Percentiles rank a stretch among this genome's conserved stretches.
phyloP scores from a whole-genome alignment of 1,284 basidiomycete species.

The Lentinula novae-zelandiae region DNA sequence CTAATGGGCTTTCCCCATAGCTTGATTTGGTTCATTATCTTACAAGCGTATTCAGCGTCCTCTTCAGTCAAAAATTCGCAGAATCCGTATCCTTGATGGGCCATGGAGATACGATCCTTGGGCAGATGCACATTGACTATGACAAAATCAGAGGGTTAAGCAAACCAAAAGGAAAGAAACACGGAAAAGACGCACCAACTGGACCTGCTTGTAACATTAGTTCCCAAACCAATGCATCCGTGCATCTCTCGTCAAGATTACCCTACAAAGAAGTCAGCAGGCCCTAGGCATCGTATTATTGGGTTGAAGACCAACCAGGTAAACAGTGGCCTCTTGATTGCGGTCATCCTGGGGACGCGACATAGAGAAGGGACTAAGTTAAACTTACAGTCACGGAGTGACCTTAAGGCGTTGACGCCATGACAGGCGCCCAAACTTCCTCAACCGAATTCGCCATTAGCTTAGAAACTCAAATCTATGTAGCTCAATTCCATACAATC shows the following conservation, averaged over 20 bases:
- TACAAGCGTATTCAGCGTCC: constrained; percentile 98
- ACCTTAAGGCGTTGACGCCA: background rate
- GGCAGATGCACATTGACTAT: constrained; percentile 98
- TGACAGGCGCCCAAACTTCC: no score
- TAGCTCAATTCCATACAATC: no score
- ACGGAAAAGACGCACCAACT: constrained; percentile 63
- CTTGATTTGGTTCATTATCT: constrained; percentile 99
- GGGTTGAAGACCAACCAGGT: constrained; percentile 57
- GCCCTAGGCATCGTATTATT: background rate
- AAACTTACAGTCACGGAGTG: background rate
- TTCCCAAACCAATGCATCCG: constrained; percentile 96
- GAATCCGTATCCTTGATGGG: constrained; percentile 98
- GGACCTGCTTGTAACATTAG: constrained; percentile 98
- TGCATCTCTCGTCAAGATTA: constrained; percentile 93
- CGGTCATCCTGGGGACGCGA: constrained; percentile 87
- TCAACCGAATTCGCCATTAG: no score
- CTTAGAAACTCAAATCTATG: no score
- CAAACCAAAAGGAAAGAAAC: constrained; percentile 10
- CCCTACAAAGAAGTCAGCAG: constrained; percentile 53
- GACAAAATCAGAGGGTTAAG: constrained; percentile 9
- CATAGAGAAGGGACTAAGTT: constrained; percentile 35
- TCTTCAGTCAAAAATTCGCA: constrained; percentile 98
- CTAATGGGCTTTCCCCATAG: constrained; percentile 97
- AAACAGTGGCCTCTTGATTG: constrained; percentile 94
- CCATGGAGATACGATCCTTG: constrained; percentile 98